Percentiles rank a stretch among this genome's conserved stretches.
Conservation (phyloP, 1,284 basidiomycete genomes). For the Sparassis latifolia region DNA sequence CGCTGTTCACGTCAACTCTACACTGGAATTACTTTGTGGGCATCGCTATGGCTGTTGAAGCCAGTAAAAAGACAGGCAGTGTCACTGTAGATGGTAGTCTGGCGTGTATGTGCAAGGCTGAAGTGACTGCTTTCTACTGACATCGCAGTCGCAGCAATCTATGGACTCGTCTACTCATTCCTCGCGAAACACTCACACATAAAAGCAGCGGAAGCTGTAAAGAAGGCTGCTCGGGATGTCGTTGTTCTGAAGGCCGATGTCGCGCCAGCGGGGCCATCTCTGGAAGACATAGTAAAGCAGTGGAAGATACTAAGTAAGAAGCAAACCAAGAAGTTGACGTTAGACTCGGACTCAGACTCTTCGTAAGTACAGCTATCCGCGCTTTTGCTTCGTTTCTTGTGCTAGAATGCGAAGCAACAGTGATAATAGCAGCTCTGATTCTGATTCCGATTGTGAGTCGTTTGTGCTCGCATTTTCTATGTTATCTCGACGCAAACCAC, state of each 20-base stretch:
- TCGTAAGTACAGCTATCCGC: constrained; percentile 9
- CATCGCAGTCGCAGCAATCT: constrained; percentile 57
- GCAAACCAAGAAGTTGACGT: too few relatives aligned
- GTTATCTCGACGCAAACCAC: constrained; percentile 5
- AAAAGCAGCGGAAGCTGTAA: constrained; percentile 54
- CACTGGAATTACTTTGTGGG: too few relatives aligned
- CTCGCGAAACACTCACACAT: constrained; percentile 52
- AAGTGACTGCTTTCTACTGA: too few relatives aligned
- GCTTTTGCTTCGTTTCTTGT: neutral
- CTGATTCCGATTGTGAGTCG: constrained; percentile 18
- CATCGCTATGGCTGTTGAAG: too few relatives aligned
- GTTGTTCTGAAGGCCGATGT: constrained; percentile 51
- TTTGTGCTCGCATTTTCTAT: neutral
- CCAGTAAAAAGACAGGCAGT: too few relatives aligned
- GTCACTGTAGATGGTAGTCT: too few relatives aligned
- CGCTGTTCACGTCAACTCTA: too few relatives aligned
- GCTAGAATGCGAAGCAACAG: neutral
- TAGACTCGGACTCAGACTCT: too few relatives aligned
- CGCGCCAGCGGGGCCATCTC: constrained; percentile 37
- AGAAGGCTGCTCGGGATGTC: constrained; percentile 50
- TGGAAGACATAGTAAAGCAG: constrained; percentile 56
- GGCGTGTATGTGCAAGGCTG: neutral
- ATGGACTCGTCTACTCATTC: constrained; percentile 69
- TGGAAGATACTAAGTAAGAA: constrained; percentile 42
- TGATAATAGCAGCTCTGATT: constrained; percentile 19